Evolutionary conservation across 1,284 basidiomycete species (phyloP).

Genomic region (Puccinia polysora): DNA sequence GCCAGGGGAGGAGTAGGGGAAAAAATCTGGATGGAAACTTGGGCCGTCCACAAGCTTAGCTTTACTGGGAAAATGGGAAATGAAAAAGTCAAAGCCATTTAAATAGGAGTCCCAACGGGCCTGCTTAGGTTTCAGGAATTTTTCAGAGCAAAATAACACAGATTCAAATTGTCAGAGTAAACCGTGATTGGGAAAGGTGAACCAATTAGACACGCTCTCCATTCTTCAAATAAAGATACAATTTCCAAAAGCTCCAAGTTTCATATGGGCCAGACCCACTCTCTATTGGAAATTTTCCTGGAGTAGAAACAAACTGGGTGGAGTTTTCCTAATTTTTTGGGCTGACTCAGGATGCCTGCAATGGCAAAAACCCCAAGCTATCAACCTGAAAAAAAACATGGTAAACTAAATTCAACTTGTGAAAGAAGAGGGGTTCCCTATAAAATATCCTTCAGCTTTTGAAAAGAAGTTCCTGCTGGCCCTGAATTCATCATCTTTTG

Average conservation of each 20-base stretch:
- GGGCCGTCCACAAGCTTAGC: background rate
- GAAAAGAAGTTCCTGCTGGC: background rate
- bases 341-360: too few species aligned
- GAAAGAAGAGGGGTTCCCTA: background rate
- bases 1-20: too few species aligned
- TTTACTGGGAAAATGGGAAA: too few species aligned
- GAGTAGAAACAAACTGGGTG: background rate
- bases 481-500: background rate
- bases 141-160: background rate
- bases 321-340: background rate
- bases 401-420: background rate
- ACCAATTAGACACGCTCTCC: background rate
- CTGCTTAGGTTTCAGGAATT: background rate
- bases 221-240: background rate
- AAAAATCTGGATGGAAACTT: background rate
- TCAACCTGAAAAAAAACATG: background rate
- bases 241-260: background rate
- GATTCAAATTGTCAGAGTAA: background rate
- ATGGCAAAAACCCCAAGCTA: background rate
- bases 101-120: too few species aligned
- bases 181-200: background rate
- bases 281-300: slow-evolving; percentile 32
- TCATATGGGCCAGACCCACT: background rate
- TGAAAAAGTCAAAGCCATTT: too few species aligned
- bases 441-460: background rate